Base-by-base conservation (phyloP, 495 filamentous ascomycete genomes). In the Tuber magnatum region DNA sequence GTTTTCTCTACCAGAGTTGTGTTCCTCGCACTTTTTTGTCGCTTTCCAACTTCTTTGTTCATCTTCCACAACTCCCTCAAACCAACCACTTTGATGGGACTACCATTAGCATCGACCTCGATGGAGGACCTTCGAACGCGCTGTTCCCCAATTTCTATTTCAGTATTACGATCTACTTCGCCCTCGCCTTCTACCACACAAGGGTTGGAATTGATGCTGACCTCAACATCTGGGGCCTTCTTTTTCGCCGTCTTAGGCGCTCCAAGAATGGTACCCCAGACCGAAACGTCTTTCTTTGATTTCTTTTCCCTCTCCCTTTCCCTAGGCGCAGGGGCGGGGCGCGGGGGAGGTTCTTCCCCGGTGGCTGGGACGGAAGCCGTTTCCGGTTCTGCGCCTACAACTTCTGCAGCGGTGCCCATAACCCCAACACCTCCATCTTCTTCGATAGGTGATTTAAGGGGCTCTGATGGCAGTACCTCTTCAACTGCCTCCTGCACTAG, bases 51-150 rank as follows among this genome's bases (percentile, higher is more conserved):
- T 56, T 81, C 80, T 46, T 81, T 81, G 48, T 78, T 81, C 76
- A 81, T 71, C 71, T 81, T 81, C 80, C 79, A 81, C 48, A 81
- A 56, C 68, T 81, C 80, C 61, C 80, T 76, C n/a, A 81, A 61
- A 20, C 80, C 80, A 40, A 81, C 42, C n/a, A 76, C 76, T n/a
- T 65, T 78, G 39, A 76, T 80, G 32, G 80, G 76, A 43, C 73
- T 81, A 70, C 80, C 80, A 69, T 81, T 81, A 68, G 75, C 42
- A 39, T 81, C 79, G 44, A 78, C 76, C 71, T 80, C 78, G 32
- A 73, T 40, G 18, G 79, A 81, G 71, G 70, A 70, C 39, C 77
- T 79, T 79, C 77, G 74, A 75, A 75, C 77, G 32, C 72, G 46
- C 77, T 79, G 69, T 68, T 79, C 78, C n/a, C 22, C 61, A 70